Conservation (phyloP, 108 stramenopile species). For the Fistulifera solaris region DNA sequence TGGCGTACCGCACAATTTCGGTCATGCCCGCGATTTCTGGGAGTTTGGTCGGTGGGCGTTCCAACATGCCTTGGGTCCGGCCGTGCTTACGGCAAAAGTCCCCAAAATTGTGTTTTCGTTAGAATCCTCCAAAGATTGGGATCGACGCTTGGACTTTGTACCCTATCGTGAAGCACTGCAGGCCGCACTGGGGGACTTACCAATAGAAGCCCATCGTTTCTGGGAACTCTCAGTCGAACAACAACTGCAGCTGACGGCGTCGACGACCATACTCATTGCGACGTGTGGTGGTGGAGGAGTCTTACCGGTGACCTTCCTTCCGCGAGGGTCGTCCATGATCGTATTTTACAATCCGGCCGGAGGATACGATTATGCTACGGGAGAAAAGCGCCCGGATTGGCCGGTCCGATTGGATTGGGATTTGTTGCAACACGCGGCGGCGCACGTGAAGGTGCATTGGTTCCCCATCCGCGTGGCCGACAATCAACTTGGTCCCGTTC, state of each 20-base stretch:
- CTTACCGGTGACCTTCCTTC: constrained; percentile 46
- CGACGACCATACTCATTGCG: constrained; percentile 28
- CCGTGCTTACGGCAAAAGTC: neutral
- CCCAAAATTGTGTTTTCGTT: constrained; percentile 12
- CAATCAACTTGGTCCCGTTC: neutral
- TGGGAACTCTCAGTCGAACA: constrained; percentile 14
- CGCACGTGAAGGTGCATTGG: constrained; percentile 46
- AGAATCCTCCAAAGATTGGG: constrained; percentile 6
- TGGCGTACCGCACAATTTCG: constrained; percentile 21
- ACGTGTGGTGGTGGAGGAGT: constrained; percentile 40
- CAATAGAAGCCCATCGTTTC: neutral
- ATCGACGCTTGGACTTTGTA: constrained; percentile 15
- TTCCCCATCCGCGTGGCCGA: constrained; percentile 20
- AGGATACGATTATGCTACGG: constrained; percentile 15
- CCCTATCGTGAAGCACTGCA: constrained; percentile 12
- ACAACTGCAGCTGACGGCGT: constrained; percentile 9
- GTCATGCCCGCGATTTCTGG: constrained; percentile 23
- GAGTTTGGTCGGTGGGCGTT: constrained; percentile 35
- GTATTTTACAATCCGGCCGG: constrained; percentile 27
- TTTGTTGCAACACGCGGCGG: constrained; percentile 30
- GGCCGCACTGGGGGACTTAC: constrained; percentile 5
- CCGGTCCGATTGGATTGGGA: constrained; percentile 58
- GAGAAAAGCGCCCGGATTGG: constrained; percentile 1
- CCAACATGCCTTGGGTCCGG: constrained; percentile 8
- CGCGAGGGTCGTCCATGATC: constrained; percentile 28